phyloP scores from a whole-genome alignment of 371 early-diverging fungal species.

The Nematocida sp. region DNA sequence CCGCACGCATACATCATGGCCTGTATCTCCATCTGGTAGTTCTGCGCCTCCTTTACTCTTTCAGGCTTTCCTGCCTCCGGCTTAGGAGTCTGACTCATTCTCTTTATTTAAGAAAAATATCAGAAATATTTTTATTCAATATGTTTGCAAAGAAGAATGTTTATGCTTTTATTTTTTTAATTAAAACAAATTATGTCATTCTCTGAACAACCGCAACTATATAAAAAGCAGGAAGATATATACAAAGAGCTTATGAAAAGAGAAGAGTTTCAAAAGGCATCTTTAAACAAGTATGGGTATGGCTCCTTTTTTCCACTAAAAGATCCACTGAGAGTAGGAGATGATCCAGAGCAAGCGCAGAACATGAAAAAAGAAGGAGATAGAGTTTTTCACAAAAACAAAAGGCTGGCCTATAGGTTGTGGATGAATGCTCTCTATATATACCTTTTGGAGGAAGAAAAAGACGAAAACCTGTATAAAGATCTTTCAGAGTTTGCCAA shows the following conservation, averaged over 20 bases:
- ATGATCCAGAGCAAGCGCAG: background rate
- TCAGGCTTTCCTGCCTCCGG: slow-evolving; percentile 1
- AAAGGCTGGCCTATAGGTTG: slow-evolving; percentile 6
- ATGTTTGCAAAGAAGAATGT: background rate
- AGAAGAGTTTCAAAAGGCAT: background rate
- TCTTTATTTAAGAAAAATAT: background rate
- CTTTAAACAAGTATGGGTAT: background rate
- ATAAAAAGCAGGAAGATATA: background rate
- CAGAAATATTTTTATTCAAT: background rate
- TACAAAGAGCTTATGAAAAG: background rate
- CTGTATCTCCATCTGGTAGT: slow-evolving; percentile 46
- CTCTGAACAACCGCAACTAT: background rate
- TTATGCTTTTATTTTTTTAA: background rate
- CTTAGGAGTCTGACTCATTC: slow-evolving; percentile 1
- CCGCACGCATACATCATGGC: slow-evolving; percentile 58
- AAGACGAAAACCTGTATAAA: background rate
- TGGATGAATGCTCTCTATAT: slow-evolving; percentile 23
- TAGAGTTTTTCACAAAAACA: slow-evolving; percentile 17
- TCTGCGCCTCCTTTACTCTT: slow-evolving; percentile 11
- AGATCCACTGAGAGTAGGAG: background rate
- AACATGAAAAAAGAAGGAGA: background rate
- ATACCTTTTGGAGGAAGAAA: background rate
- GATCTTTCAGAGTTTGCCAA: background rate
- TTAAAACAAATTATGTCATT: background rate
- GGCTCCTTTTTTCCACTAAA: background rate